Evolutionary conservation across 768 basidiomycete genomes (phyloP).

Genomic region (Pisolithus tinctorius): DNA sequence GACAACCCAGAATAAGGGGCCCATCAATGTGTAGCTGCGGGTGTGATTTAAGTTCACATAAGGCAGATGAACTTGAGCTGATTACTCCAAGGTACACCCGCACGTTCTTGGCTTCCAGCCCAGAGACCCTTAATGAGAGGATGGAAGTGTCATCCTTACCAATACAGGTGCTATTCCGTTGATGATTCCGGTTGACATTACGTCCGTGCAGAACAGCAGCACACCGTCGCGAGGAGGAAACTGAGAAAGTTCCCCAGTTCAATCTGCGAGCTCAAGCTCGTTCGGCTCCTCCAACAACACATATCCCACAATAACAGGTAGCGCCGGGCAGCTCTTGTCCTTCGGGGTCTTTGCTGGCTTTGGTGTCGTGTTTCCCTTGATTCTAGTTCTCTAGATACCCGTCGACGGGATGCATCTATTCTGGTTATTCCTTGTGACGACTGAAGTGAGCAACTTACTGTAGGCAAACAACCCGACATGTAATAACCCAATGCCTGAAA

Average conservation of each 20-base stretch:
- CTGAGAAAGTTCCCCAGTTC: slow-evolving; percentile 18
- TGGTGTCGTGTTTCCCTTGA: slow-evolving; percentile 42
- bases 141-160: slow-evolving; percentile 48
- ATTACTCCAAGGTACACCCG: slow-evolving; percentile 29
- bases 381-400: slow-evolving; percentile 17
- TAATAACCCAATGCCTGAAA: no score
- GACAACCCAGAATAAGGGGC: slow-evolving; percentile 50
- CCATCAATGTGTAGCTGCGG: slow-evolving; percentile 43
- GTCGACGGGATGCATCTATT: neutral
- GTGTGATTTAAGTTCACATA: slow-evolving; percentile 36
- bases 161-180: slow-evolving; percentile 38
- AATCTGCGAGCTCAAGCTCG: slow-evolving; percentile 12
- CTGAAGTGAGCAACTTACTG: no score
- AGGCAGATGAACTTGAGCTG: slow-evolving; percentile 2
- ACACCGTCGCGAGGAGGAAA: slow-evolving; percentile 22
- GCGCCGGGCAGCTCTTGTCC: slow-evolving; percentile 41
- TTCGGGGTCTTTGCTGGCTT: slow-evolving; percentile 37
- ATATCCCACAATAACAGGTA: slow-evolving; percentile 24
- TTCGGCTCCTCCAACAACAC: slow-evolving; percentile 11
- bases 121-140: slow-evolving; percentile 39
- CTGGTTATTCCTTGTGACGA: no score
- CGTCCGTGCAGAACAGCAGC: slow-evolving; percentile 29
- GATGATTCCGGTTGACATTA: slow-evolving; percentile 56
- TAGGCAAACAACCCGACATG: no score
- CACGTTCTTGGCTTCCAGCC: slow-evolving; percentile 40